phyloP scores from a whole-genome alignment of 768 basidiomycete genomes.

The Russula sp. region DNA sequence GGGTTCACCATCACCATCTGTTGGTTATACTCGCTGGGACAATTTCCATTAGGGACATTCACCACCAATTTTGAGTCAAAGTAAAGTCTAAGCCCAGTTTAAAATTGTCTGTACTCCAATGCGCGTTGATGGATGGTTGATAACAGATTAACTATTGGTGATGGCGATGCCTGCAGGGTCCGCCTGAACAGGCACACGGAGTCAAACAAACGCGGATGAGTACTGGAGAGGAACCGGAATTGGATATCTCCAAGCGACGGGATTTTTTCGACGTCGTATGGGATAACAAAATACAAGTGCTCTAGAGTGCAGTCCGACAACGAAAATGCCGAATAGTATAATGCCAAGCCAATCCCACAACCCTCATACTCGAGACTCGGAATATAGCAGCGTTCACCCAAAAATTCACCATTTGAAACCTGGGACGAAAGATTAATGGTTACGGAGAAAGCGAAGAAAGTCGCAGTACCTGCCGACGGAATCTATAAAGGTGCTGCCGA shows the following conservation, averaged over 20 bases:
- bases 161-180: conserved; percentile 31
- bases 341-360: conserved; percentile 47
- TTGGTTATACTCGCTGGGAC: no score
- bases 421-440: conserved; percentile 30
- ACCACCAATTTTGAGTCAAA: conserved; percentile 46
- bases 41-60: no score
- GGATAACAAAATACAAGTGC: conserved; percentile 55
- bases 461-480: conserved; percentile 51
- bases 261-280: conserved; percentile 41
- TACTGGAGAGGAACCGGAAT: conserved; percentile 37
- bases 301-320: conserved; percentile 55
- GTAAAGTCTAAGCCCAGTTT: conserved; percentile 49
- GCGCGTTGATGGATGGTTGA: conserved; percentile 54
- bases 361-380: no score
- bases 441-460: not conserved
- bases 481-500: conserved; percentile 56
- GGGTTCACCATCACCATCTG: no score
- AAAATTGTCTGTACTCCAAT: conserved; percentile 60
- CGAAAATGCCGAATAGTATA: conserved; percentile 39
- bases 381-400: no score
- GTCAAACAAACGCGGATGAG: conserved; percentile 57
- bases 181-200: conserved; percentile 45
- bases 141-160: conserved; percentile 28
- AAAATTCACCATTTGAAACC: no score
- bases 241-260: not conserved